Evolutionary conservation across 1,284 basidiomycete genomes (phyloP).

Genomic region (Ceratobasidium sp.): DNA sequence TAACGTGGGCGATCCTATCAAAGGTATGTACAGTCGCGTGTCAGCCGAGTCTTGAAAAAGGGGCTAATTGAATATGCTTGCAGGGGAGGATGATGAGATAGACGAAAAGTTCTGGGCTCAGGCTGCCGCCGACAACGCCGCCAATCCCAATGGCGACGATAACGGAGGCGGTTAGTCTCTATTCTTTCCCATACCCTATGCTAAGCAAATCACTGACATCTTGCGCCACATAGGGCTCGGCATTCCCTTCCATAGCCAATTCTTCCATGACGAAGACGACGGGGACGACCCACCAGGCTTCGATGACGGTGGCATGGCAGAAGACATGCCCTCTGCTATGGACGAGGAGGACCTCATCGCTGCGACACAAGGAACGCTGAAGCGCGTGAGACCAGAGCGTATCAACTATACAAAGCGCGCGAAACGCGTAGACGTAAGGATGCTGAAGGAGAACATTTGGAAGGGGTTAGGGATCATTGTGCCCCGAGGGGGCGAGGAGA

Average conservation of each 20-base stretch:
- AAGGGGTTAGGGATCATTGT: constrained; percentile 83
- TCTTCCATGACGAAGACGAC: constrained; percentile 94
- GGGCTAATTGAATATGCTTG: constrained; percentile 26
- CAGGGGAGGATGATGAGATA: constrained; percentile 78
- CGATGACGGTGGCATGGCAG: constrained; percentile 67
- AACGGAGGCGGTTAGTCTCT: constrained; percentile 66
- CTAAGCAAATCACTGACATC: constrained; percentile 39
- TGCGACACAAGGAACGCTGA: constrained; percentile 80
- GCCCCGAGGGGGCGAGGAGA: constrained; percentile 57
- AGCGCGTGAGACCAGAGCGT: constrained; percentile 84
- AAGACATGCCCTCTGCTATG: constrained; percentile 51
- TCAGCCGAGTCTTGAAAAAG: too few species aligned
- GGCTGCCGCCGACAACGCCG: constrained; percentile 83
- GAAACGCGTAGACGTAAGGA: constrained; percentile 96
- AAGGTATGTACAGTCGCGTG: constrained; percentile 19
- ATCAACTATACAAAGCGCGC: constrained; percentile 97
- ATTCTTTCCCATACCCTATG: neutral
- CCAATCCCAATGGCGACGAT: constrained; percentile 62
- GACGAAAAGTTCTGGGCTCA: constrained; percentile 97
- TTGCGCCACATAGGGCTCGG: constrained; percentile 53
- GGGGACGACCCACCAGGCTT: constrained; percentile 84
- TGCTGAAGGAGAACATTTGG: constrained; percentile 99
- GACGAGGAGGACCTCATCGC: constrained; percentile 89
- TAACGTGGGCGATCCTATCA: constrained; percentile 55
- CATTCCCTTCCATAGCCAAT: constrained; percentile 92